Evolutionary conservation across 495 filamentous ascomycete genomes (phyloP).

Genomic region (Pyrenopolyporus hunteri): DNA sequence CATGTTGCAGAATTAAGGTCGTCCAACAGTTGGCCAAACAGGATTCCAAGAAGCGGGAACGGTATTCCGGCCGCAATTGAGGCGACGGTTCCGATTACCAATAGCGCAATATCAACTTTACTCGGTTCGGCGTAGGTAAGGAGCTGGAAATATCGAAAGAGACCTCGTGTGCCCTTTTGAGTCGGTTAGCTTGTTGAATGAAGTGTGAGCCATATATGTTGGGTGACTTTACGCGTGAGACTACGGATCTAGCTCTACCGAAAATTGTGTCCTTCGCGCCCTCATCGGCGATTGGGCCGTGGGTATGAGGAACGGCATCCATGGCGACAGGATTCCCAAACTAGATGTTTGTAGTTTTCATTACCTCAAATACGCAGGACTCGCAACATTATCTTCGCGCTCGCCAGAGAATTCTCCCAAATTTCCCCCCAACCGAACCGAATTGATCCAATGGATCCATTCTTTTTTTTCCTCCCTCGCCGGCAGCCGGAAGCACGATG

Average conservation of each 20-base stretch:
- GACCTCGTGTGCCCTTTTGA: slow-evolving; percentile 16
- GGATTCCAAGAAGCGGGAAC: slow-evolving; percentile 69
- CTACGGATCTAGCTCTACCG: slow-evolving; percentile 6
- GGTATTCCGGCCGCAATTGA: slow-evolving; percentile 69
- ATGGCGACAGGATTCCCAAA: slow-evolving; percentile 11
- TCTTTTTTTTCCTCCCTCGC: slow-evolving; percentile 17
- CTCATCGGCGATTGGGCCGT: slow-evolving; percentile 1
- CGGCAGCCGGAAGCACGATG: slow-evolving; percentile 26
- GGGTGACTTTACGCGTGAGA: slow-evolving; percentile 24
- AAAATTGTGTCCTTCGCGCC: slow-evolving; percentile 5
- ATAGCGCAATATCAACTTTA: slow-evolving; percentile 52
- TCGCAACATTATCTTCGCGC: slow-evolving; percentile 8
- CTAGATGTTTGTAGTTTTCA: slow-evolving; percentile 1
- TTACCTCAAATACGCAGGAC: background rate
- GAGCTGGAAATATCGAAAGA: slow-evolving; percentile 46
- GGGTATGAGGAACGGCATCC: slow-evolving; percentile 5
- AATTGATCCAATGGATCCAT: slow-evolving; percentile 20
- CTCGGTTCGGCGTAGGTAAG: slow-evolving; percentile 48
- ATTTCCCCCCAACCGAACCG: slow-evolving; percentile 20
- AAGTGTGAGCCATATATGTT: background rate
- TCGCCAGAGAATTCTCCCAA: slow-evolving; percentile 11
- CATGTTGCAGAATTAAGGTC: slow-evolving; percentile 68
- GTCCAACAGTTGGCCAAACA: slow-evolving; percentile 73
- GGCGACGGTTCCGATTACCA: slow-evolving; percentile 58
- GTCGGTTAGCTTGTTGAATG: slow-evolving; percentile 8